A percentile compares a stretch with the other conserved stretches of the same genome.
These are phyloP conservation scores for Yarrowia sp. DNA, from an alignment of 805 yeast species.

Conservation along the genomic window DNA sequence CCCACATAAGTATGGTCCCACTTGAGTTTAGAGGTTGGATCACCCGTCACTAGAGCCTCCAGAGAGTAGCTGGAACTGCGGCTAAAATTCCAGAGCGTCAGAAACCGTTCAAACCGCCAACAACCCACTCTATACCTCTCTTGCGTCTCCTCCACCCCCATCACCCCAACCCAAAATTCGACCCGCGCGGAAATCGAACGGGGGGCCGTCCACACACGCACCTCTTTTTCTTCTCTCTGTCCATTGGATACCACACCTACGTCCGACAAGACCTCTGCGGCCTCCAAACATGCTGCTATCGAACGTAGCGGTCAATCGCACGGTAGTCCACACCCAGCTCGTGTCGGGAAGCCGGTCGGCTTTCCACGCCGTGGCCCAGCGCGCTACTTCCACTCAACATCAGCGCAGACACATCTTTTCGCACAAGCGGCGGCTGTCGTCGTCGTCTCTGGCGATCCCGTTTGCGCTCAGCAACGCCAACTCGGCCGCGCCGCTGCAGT, in stretches of 20 bases:
- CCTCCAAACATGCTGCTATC: conserved; percentile 22
- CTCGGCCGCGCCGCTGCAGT: background rate
- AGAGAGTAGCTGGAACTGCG: no score
- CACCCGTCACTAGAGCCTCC: no score
- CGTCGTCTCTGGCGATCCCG: conserved; percentile 2
- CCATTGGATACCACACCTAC: conserved; percentile 5
- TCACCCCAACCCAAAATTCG: background rate
- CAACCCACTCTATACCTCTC: no score
- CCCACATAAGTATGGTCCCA: no score
- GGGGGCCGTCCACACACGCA: background rate
- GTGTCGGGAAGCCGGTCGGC: conserved; percentile 12
- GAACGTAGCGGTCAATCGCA: conserved; percentile 20
- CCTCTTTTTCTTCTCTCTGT: background rate
- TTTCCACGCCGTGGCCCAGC: background rate
- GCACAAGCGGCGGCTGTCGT: conserved; percentile 14
- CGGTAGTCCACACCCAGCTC: conserved; percentile 3
- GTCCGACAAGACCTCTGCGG: conserved; percentile 8
- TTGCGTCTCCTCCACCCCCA: no score
- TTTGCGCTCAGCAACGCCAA: background rate
- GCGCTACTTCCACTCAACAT: no score
- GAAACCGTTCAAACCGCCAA: no score
- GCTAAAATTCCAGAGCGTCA: no score
- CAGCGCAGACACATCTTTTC: conserved; percentile 2
- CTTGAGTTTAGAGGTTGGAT: no score
- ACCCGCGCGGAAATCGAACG: background rate